Evolutionary conservation across 495 filamentous ascomycete species (phyloP), one percentile per base, ranked within the genome.

Genomic region (Xylaria grammica): DNA sequence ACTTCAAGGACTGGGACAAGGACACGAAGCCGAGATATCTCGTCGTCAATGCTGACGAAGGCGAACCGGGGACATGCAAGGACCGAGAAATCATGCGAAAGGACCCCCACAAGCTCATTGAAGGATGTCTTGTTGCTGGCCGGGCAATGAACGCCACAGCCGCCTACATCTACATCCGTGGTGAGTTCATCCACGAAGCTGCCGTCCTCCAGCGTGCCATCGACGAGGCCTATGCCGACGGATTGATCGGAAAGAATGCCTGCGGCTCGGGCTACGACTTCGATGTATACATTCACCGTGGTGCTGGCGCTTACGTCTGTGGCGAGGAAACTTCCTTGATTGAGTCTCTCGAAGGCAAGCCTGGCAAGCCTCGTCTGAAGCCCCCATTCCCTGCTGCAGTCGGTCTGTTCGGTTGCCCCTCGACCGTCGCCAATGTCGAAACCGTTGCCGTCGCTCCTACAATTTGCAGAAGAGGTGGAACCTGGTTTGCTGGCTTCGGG

Each of bases 51-150:
- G 95, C 95, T 67, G 95, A 99, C 75, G 95, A 99, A 84, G 95
- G 95, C 74, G 95, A 99, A 79, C 95, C 95, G 9, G 95, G 95
- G 74, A 99, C 95, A 34, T 99, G 95, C 89, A 99, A 99, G 81
- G 95, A 99, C 77, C 91, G 95, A 74, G 96, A 98, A 79, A 99
- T 99, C 72, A 99, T 99, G 94, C 92, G 95, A 77, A 98, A 99
- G 79, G 96, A 99, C 75, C 95, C 95, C 48, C 95, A 99, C 83
- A 98, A 98, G 84, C 89, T 99, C 62, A 84, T 99, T 67, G 95
- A 99, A 82, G 95, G 95, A 70, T 99, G 95, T 79, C 81, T 99
- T 63, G 93, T 99, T 45, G 96, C 96, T 61, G 95, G 95, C 22
- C 91, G 94, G 71, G 91, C 93, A 67, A 97, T 97, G 93, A 97